Percentiles rank a stretch among this genome's conserved stretches.
Evolutionary conservation across 768 basidiomycete species (phyloP).

Genomic region (Hypsizygus marmoreus): DNA sequence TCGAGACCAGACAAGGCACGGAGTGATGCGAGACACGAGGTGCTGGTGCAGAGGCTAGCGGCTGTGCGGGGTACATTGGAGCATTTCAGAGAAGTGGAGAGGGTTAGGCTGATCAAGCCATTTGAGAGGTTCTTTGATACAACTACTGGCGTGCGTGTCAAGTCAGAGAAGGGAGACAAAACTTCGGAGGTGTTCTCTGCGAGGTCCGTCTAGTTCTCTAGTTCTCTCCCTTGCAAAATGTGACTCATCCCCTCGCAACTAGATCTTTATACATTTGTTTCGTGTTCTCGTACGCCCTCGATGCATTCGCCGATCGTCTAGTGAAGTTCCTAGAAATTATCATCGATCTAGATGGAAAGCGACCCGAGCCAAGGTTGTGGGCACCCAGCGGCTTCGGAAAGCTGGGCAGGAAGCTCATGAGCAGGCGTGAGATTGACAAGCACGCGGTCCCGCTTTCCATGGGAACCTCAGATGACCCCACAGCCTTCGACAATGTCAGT

Average conservation of each 20-base stretch:
- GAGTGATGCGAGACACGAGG: conserved; percentile 25
- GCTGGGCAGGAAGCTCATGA: conserved; percentile 35
- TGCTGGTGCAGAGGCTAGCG: conserved; percentile 25
- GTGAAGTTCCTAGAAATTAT: conserved; percentile 31
- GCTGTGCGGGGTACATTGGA: conserved; percentile 28
- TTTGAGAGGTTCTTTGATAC: conserved; percentile 44
- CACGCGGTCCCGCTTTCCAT: conserved; percentile 32
- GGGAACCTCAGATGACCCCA: conserved; percentile 39
- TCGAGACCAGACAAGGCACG: conserved; percentile 18
- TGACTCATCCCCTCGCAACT: neutral
- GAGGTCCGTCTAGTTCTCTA: conserved; percentile 24
- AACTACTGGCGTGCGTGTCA: conserved; percentile 31
- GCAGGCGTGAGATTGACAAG: conserved; percentile 25
- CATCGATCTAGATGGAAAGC: conserved; percentile 34
- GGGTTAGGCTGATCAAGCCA: conserved; percentile 39
- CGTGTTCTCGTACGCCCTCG: conserved; percentile 44
- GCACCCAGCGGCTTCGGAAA: conserved; percentile 43
- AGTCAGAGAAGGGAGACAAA: conserved; percentile 14
- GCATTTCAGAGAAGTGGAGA: conserved; percentile 35
- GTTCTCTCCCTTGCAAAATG: neutral
- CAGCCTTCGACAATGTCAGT: conserved; percentile 24
- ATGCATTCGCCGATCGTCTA: conserved; percentile 40
- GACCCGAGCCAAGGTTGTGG: conserved; percentile 42
- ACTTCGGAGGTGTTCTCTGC: conserved; percentile 39
- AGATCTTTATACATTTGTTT: conserved; percentile 49